Evolutionary conservation across 345 rosid species (phyloP), one percentile per base, ranked within the genome.

Genomic region (Syzygium grande): DNA sequence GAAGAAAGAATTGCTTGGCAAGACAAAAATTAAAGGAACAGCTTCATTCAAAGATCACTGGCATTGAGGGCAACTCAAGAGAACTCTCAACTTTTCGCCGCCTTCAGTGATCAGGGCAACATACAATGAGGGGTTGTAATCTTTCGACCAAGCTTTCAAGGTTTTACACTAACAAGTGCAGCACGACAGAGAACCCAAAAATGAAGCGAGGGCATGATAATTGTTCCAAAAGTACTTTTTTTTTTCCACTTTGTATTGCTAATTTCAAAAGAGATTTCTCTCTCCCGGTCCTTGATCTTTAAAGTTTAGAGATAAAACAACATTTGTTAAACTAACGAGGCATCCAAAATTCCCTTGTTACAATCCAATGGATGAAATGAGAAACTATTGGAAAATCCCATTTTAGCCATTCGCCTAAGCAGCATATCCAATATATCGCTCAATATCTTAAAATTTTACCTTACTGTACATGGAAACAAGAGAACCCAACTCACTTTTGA

Each of bases 381-480:
- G 87, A 92, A 89, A 61, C 89, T 87, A 78, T 46, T 25, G 51
- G 78, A 84, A 90, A 88, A 90, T 43, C 78, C 89, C 86, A 88
- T 84, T 91, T 87, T 86, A 85, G 88, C 55, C 85, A 89, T 84
- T 65, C 83, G 83, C 90, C 63, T 52, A 38, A 55, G 77, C 53
- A 77, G 68, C 38, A 61, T 46, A 51, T 34, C 23, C 80, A 73
- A 73, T 73, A 73, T 73, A 34, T 34, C 80, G 80, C 80, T 73
- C 80, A 73, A 73, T 73, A 73, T 73, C 59, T 86, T 84, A 87
- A 84, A 90, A 86, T 77, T 89, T 93, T 93, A 91, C 94, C 94
- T 93, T 94, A 93, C 95, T 93, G 94, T 94, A 95, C 95, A 95
- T 73, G 80, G 49, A 73, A 73, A 73, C 80, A 52, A 84, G 53